These are phyloP conservation scores for Hymenoscyphus infarciens DNA, from an alignment of 2,329 filamentous ascomycete species.

Conservation along the genomic window DNA sequence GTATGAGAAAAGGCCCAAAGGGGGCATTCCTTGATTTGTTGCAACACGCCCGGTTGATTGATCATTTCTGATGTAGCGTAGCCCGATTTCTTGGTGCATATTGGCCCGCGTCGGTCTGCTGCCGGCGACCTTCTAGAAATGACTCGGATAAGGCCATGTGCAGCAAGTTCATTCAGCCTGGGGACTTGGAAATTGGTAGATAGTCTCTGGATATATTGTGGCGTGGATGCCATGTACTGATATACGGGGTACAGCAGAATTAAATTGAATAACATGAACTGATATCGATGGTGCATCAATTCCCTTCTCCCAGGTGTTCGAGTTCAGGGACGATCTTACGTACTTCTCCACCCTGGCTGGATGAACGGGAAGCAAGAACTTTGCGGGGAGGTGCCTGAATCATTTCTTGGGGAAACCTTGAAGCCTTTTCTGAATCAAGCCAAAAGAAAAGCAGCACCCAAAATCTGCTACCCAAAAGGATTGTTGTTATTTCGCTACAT, in stretches of 20 bases:
- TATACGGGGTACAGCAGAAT: background rate
- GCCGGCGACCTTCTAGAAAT: constrained; percentile 17
- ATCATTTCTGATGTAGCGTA: background rate
- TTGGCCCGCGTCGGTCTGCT: constrained; percentile 18
- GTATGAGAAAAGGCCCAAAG: background rate
- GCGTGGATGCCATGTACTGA: background rate
- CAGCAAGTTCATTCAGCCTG: constrained; percentile 13
- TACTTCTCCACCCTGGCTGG: background rate
- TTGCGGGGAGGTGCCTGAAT: background rate
- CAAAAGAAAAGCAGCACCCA: no score
- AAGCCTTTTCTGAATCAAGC: no score
- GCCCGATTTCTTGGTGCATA: constrained; percentile 13
- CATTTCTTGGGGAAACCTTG: no score
- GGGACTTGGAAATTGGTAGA: constrained; percentile 1
- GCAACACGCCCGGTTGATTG: background rate
- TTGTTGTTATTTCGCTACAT: no score
- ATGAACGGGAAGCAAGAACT: background rate
- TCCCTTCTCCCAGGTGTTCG: background rate
- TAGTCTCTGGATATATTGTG: background rate
- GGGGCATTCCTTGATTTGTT: background rate
- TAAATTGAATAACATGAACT: background rate
- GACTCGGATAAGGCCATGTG: constrained; percentile 11
- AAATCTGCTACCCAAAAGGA: no score
- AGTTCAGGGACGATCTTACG: background rate
- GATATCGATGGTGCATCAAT: background rate